Conservation (phyloP, 257 asterid species). For the Leonotis leonurus region DNA sequence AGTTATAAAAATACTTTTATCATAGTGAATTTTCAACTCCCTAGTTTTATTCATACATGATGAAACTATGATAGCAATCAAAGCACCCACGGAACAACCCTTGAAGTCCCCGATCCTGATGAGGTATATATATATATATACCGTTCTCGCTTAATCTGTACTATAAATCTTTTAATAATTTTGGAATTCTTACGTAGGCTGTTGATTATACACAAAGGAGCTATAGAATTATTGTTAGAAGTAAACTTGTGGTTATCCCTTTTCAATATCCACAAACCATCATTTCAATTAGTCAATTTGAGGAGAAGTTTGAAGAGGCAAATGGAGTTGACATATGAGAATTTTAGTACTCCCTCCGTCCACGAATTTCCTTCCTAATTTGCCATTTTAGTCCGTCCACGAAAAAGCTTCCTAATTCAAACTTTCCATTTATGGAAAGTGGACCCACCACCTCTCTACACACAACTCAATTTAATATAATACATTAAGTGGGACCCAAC, state of each 20-base stretch:
- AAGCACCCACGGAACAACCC: slow-evolving; percentile 99
- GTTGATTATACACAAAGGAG: slow-evolving; percentile 92
- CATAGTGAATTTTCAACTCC: slow-evolving; percentile 12
- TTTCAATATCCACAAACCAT: slow-evolving; percentile 7
- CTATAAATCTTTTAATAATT: slow-evolving; percentile 15
- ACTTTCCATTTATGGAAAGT: too few relatives aligned
- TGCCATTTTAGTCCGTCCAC: too few relatives aligned
- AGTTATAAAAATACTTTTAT: not conserved
- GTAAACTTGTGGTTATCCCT: slow-evolving; percentile 54
- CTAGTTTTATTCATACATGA: slow-evolving; percentile 42
- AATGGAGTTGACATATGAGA: slow-evolving; percentile 55
- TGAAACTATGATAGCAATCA: slow-evolving; percentile 66
- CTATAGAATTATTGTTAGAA: slow-evolving; percentile 88
- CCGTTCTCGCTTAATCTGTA: slow-evolving; percentile 13
- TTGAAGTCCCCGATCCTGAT: slow-evolving; percentile 97
- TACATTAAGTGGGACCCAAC: too few relatives aligned
- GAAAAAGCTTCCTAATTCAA: too few relatives aligned
- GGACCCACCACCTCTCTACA: too few relatives aligned
- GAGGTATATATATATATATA: slow-evolving; percentile 52
- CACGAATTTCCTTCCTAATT: too few relatives aligned
- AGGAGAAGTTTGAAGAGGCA: slow-evolving; percentile 85
- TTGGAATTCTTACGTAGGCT: slow-evolving; percentile 40
- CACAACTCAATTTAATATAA: too few relatives aligned
- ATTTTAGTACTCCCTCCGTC: too few relatives aligned
- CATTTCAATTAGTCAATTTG: slow-evolving; percentile 62